Conservation (phyloP, 2,329 filamentous ascomycete species). For the Phoma sp. region DNA sequence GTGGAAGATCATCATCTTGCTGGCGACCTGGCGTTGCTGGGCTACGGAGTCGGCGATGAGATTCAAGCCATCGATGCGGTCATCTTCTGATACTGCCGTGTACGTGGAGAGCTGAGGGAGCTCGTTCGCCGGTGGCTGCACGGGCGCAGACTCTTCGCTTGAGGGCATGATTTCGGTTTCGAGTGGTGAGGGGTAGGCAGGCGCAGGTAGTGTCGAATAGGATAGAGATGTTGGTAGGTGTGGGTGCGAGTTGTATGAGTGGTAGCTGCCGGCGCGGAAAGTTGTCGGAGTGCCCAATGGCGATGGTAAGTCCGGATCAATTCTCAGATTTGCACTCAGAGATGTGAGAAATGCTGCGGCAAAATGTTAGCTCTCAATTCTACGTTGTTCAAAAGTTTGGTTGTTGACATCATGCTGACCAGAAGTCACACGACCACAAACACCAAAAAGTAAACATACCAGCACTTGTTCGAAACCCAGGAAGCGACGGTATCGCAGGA, state of each 20-base stretch:
- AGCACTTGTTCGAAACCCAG: constrained; percentile 49
- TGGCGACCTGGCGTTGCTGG: constrained; percentile 77
- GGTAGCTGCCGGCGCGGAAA: constrained; percentile 48
- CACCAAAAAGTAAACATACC: constrained; percentile 40
- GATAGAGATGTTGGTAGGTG: constrained; percentile 59
- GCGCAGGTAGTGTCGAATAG: constrained; percentile 54
- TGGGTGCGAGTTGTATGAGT: constrained; percentile 63
- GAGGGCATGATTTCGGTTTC: constrained; percentile 48
- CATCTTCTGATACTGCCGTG: constrained; percentile 57
- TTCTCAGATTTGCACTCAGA: constrained; percentile 79
- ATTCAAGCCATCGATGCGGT: constrained; percentile 72
- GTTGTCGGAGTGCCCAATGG: constrained; percentile 71
- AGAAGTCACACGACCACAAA: constrained; percentile 29
- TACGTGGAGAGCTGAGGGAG: constrained; percentile 70
- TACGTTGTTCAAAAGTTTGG: background rate
- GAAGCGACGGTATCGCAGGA: constrained; percentile 46
- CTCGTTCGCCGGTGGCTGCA: constrained; percentile 27
- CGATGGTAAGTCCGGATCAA: constrained; percentile 65
- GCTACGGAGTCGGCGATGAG: constrained; percentile 83
- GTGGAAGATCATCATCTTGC: constrained; percentile 60
- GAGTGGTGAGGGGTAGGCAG: constrained; percentile 45
- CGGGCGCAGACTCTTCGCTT: constrained; percentile 35
- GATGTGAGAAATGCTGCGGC: constrained; percentile 80
- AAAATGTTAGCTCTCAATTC: constrained; percentile 20
- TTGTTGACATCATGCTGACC: constrained; percentile 14